Conservation (phyloP, 257 asterid genomes). For the Capsicum chinense region DNA sequence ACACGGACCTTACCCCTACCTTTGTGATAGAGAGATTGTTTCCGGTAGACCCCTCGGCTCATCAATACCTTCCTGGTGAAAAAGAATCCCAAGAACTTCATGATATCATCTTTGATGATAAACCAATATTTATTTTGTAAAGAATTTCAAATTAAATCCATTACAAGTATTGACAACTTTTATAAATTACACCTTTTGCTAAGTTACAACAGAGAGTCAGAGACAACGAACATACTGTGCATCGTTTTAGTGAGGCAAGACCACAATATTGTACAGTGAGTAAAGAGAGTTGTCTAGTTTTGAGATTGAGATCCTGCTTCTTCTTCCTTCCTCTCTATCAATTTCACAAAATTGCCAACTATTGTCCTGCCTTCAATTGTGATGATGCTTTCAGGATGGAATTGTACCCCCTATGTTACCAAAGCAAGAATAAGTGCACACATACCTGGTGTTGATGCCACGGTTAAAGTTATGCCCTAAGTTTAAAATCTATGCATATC, state of each 20-base stretch:
- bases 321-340: constrained; percentile 66
- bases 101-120: background rate
- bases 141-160: constrained; percentile 4
- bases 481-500: background rate
- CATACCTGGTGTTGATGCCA: no score
- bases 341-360: constrained; percentile 68
- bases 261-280: background rate
- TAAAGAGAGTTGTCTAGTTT: constrained; percentile 29
- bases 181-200: background rate
- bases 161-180: background rate
- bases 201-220: background rate
- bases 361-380: constrained; percentile 75
- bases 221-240: background rate
- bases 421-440: constrained; percentile 18
- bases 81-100: background rate
- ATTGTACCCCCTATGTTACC: constrained; percentile 80
- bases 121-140: background rate
- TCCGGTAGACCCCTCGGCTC: background rate
- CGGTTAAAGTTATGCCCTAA: background rate
- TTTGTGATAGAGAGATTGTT: background rate
- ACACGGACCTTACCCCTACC: background rate
- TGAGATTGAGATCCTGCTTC: constrained; percentile 41
- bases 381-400: constrained; percentile 90
- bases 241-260: background rate
- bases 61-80: background rate